Conservation (phyloP, 768 basidiomycete genomes). For the Favolaschia claudopus region DNA sequence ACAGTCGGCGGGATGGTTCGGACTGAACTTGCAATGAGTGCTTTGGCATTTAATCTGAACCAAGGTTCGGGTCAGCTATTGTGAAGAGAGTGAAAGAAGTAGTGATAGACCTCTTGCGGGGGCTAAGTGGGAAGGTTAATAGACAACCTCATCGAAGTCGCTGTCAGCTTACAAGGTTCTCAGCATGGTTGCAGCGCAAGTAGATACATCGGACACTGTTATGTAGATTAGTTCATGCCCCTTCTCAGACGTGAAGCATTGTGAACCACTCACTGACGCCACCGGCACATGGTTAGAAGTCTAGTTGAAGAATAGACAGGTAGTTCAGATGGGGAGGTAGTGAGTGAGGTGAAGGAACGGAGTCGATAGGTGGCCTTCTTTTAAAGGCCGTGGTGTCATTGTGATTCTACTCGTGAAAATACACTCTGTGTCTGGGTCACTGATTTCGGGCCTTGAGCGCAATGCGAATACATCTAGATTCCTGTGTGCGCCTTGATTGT, state of each 20-base stretch:
- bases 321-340: conserved; percentile 14
- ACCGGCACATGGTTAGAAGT: conserved; percentile 54
- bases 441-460: conserved; percentile 1
- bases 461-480: conserved; percentile 11
- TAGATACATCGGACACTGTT: conserved; percentile 56
- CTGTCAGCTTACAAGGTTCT: conserved; percentile 46
- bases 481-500: conserved; percentile 10
- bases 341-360: conserved; percentile 16
- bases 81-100: not conserved
- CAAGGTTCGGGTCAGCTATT: conserved; percentile 13
- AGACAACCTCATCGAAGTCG: not conserved
- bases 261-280: conserved; percentile 57
- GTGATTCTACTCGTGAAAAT: conserved; percentile 8
- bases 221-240: not conserved
- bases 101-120: conserved; percentile 15
- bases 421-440: not conserved
- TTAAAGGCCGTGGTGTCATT: conserved; percentile 19
- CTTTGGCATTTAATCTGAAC: conserved; percentile 56
- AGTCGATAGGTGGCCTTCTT: conserved; percentile 11
- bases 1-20: conserved; percentile 55
- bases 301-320: conserved; percentile 9
- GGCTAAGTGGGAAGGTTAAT: conserved; percentile 24
- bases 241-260: not conserved
- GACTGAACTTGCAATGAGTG: conserved; percentile 61
- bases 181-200: conserved; percentile 54